phyloP scores from a whole-genome alignment of 2,329 filamentous ascomycete genomes.

The Talaromyces funiculosus region DNA sequence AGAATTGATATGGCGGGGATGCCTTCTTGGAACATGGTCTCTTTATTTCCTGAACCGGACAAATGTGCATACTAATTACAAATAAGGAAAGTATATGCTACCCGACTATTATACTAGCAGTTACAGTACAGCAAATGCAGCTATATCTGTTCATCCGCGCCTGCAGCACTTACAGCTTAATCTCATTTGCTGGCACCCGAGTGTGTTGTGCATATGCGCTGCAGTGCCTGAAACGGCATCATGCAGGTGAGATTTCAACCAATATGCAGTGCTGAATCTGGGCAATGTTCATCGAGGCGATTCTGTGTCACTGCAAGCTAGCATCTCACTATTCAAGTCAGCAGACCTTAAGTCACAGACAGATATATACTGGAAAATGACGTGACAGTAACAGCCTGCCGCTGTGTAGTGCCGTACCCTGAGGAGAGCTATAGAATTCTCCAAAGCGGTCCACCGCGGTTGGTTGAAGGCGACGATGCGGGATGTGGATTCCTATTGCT shows the following conservation, averaged over 20 bases:
- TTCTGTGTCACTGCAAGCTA: not conserved
- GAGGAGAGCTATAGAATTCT: not conserved
- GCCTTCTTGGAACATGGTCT: too few relatives aligned
- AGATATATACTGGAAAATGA: not conserved
- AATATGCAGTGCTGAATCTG: not conserved
- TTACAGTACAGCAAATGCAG: not conserved
- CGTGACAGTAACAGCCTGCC: not conserved
- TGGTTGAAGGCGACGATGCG: too few relatives aligned
- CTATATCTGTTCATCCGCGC: constrained; percentile 2
- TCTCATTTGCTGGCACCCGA: constrained; percentile 2
- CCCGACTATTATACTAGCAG: not conserved
- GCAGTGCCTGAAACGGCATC: not conserved
- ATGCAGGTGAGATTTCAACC: not conserved
- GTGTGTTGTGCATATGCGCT: constrained; percentile 7
- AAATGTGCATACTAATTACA: not conserved
- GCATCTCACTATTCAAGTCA: not conserved
- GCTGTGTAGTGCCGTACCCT: not conserved
- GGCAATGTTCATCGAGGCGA: not conserved
- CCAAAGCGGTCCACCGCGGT: not conserved
- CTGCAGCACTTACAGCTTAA: not conserved
- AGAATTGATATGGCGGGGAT: not conserved
- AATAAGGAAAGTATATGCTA: not conserved
- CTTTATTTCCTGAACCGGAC: not conserved
- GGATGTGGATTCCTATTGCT: not conserved
- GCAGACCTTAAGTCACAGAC: too few relatives aligned